phyloP scores from a whole-genome alignment of 2,329 filamentous ascomycete genomes.

The Trichoderma sp. region DNA sequence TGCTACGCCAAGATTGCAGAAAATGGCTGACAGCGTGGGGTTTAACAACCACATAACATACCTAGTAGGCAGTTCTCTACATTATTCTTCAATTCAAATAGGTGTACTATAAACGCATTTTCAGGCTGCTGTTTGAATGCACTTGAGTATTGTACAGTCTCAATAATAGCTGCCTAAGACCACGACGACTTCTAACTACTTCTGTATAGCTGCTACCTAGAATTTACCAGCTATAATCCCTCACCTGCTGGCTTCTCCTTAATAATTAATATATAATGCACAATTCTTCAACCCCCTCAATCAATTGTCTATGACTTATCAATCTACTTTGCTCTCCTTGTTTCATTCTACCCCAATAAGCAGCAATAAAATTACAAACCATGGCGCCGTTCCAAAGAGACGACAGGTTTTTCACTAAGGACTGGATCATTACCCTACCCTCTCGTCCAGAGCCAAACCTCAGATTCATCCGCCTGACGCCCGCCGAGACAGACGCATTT shows the following conservation, averaged over 20 bases:
- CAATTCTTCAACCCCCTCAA: not conserved
- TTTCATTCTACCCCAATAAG: not conserved
- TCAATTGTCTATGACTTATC: not conserved
- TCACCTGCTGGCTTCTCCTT: not conserved
- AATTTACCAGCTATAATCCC: not conserved
- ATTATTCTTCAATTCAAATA: not conserved
- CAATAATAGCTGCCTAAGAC: not conserved
- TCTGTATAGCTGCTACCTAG: not conserved
- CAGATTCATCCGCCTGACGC: not conserved
- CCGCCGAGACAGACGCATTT: not conserved
- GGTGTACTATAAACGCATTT: rapidly evolving
- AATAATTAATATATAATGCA: not conserved
- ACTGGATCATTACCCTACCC: not conserved
- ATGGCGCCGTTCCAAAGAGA: not conserved
- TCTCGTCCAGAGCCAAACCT: not conserved
- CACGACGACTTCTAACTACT: not conserved
- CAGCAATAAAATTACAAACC: not conserved
- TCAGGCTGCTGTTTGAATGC: not conserved
- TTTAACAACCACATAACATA: not conserved
- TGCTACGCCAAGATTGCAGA: not conserved
- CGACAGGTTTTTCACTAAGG: not conserved
- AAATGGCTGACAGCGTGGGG: not conserved
- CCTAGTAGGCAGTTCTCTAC: not conserved
- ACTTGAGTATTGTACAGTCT: not conserved
- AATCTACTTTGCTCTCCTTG: not conserved